phyloP scores from a whole-genome alignment of 1,284 basidiomycete species.

The Heterobasidion parviporum region DNA sequence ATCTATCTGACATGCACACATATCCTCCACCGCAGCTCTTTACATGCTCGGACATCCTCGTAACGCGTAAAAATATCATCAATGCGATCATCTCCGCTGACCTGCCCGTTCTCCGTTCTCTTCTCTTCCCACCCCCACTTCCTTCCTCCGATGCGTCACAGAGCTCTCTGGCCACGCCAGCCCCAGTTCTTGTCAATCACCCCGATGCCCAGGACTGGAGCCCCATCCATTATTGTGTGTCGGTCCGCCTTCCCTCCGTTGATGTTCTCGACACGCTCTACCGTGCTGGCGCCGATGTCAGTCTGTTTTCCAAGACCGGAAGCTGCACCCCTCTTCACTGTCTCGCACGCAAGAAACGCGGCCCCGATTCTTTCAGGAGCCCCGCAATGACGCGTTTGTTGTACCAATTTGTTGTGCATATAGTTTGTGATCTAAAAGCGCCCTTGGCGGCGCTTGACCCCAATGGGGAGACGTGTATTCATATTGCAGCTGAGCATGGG shows the following conservation, averaged over 20 bases:
- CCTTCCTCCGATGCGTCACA: constrained; percentile 8
- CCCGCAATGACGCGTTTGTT: constrained; percentile 31
- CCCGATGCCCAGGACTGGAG: constrained; percentile 63
- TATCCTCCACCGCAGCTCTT: constrained; percentile 22
- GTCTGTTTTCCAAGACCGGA: constrained; percentile 57
- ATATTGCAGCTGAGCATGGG: constrained; percentile 89
- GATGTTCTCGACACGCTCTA: constrained; percentile 60
- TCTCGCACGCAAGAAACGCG: constrained; percentile 45
- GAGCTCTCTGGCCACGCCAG: constrained; percentile 9
- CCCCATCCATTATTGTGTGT: constrained; percentile 59
- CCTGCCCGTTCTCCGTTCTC: constrained; percentile 38
- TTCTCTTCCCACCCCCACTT: constrained; percentile 42
- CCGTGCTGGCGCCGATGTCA: constrained; percentile 63
- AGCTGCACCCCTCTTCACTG: constrained; percentile 65
- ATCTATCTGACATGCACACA: not conserved
- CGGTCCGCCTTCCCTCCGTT: constrained; percentile 44
- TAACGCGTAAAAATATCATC: constrained; percentile 39
- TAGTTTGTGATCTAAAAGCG: constrained; percentile 57
- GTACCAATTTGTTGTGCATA: constrained; percentile 53
- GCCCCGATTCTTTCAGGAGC: constrained; percentile 20
- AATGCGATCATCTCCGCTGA: constrained; percentile 42
- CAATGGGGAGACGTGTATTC: constrained; percentile 87
- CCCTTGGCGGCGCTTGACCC: constrained; percentile 65
- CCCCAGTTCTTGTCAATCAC: constrained; percentile 35
- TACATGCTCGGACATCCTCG: constrained; percentile 9